Evolutionary conservation across 805 yeast species (phyloP), one percentile per base, ranked within the genome.

Genomic region (Ogataea pilisensis): DNA sequence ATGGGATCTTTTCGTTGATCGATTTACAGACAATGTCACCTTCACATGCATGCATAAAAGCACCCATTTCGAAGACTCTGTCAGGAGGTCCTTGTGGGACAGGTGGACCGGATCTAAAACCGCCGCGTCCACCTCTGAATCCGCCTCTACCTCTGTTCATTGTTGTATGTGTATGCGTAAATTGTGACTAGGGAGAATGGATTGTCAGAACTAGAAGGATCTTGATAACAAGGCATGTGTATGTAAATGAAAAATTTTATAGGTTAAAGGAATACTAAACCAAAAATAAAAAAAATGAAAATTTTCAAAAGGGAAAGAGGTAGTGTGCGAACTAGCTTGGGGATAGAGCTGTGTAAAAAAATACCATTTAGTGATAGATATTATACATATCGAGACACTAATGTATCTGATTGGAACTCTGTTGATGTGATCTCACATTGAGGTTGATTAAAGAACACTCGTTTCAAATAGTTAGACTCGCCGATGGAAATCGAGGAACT

Each of bases 11-110:
- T 43, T 88, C 80, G 65, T 93, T 93, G 58, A 86, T 85, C 36
- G 97, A 89, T 60, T 90, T 86, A 72, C 98, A 93, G 42, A 93
- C 95, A 61, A 93, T 85, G 61, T 93, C 99, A 44, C 95, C 96
- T 68, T 93, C 99, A 65, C 96, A 89, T 12, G 93, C 75, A 63
- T 90, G 96, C 63, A 87, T 54, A 62, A 89, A 93, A 19, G 86
- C 64, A 47, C 99, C 99, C 95, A 93, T 85, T 68, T 90, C 98
- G 55, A 85, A 73, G 21, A 93, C 97, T 42, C 80, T 70, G 53
- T 91, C 99, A 60, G 99, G 99, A 31, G 99, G 99, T 39, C 99
- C 99, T 68, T 82, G 88, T 57, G 82, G 90, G 48, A 73, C 73
- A 35, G 81, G 67, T 45, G 84, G 80, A 50, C 90, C 83, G 53